Evolutionary conservation across 805 yeast genomes (phyloP), one percentile per base, ranked within the genome.

Genomic region (Spathaspora hagerdaliae): DNA sequence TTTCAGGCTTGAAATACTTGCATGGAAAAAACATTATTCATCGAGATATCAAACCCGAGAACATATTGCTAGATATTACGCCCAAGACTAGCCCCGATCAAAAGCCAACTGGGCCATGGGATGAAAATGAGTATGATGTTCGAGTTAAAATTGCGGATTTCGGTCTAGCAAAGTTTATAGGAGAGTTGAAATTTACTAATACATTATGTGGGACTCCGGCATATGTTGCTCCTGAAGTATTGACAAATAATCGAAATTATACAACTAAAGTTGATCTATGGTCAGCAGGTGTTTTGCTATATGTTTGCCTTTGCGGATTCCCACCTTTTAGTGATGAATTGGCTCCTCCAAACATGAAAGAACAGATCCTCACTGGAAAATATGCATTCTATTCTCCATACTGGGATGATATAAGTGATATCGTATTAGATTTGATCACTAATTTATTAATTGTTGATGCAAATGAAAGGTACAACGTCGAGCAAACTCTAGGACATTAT

Each of bases 121-220:
- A 77, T 54, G 62, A 67, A 1, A 67, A 77, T 45, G 91, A 85
- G 63, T 62, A 75, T 24, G 82, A 81, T 48, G 76, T 86, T 7
- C 65, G 66, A 48, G 89, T 87, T 8, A 87, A 87, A 57, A 84
- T 87, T 42, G 94, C 92, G 1, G 95, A 87, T 64, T 87, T 87
- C 64, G 97, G 97, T 0, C 61, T 79, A 36, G 84, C 84, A 3
- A 79, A 79, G 58, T 78, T 78, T 51, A 76, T 86, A 38, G 92
- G 92, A 6, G 89, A 84, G 53, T 65, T 80, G 51, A 78, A 81
- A 49, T 85, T 85, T 58, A 85, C 95, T 8, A 82, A 82, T 53
- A 87, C 95, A 0, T 63, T 87, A 36, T 87, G 95, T 65, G 95
- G 95, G 1, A 87, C 95, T 0, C 95, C 95, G 0, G 89, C 92